Conservation (phyloP, 176 grass and related monocot genomes). For the Phyllostachys edulis region DNA sequence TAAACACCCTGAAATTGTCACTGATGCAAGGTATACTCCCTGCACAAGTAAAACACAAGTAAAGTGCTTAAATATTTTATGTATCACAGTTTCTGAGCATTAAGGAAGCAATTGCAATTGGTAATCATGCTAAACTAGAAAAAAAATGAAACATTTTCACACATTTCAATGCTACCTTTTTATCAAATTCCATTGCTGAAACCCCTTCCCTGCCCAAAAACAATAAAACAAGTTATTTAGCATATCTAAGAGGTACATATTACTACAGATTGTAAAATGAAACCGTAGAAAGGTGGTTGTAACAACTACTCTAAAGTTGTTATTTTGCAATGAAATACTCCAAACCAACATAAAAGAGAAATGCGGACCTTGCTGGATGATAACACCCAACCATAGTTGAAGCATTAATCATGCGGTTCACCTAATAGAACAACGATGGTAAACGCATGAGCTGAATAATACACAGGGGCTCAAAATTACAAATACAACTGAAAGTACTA, state of each 20-base stretch:
- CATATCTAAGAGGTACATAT: slow-evolving; percentile 2
- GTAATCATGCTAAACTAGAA: slow-evolving; percentile 17
- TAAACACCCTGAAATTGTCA: slow-evolving; percentile 84
- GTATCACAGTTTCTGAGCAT: background rate
- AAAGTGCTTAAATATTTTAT: slow-evolving; percentile 31
- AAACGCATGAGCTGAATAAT: slow-evolving; percentile 27
- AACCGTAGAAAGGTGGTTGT: background rate
- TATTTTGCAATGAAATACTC: background rate
- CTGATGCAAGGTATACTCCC: slow-evolving; percentile 94
- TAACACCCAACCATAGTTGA: slow-evolving; percentile 8
- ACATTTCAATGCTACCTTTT: slow-evolving; percentile 59
- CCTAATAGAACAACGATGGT: slow-evolving; percentile 37
- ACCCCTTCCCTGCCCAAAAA: slow-evolving; percentile 64
- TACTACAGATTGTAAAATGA: slow-evolving; percentile 4
- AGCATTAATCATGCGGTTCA: slow-evolving; percentile 41
- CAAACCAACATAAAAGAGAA: slow-evolving; percentile 6
- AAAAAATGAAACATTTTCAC: slow-evolving; percentile 22
- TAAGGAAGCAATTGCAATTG: background rate
- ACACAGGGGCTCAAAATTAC: background rate
- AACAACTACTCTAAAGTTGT: background rate
- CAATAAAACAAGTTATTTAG: slow-evolving; percentile 23
- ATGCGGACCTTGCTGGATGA: slow-evolving; percentile 43
- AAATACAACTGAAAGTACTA: slow-evolving; percentile 6
- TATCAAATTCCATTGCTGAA: slow-evolving; percentile 83
- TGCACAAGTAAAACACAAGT: slow-evolving; percentile 39